Evolutionary conservation across 2,329 filamentous ascomycete genomes (phyloP).

Genomic region (Botryotinia convoluta): DNA sequence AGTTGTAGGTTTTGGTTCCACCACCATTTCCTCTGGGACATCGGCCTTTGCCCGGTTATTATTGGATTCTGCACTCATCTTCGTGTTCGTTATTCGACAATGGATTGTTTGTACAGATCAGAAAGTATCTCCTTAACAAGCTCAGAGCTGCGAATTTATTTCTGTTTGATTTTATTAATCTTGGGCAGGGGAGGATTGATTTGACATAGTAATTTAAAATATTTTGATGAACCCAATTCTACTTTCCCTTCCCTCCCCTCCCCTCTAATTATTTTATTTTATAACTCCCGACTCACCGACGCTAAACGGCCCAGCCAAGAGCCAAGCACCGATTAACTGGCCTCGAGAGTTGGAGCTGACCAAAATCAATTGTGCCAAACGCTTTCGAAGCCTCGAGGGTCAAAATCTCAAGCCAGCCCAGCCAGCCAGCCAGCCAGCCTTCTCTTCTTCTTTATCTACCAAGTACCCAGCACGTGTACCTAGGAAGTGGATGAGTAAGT

Average conservation of each 20-base stretch:
- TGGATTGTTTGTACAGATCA: background rate
- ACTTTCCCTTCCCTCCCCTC: background rate
- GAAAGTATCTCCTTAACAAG: background rate
- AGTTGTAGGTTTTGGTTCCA: background rate
- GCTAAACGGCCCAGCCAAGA: background rate
- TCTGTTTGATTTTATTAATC: background rate
- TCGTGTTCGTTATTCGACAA: background rate
- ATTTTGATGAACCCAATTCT: background rate
- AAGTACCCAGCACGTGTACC: background rate
- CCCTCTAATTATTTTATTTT: background rate
- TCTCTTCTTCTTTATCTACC: background rate
- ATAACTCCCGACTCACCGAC: background rate
- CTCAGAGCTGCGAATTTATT: background rate
- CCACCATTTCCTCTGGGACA: background rate
- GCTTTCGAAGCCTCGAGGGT: background rate
- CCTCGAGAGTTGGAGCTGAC: background rate
- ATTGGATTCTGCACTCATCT: constrained; percentile 6
- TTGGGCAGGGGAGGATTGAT: background rate
- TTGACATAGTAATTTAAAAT: background rate
- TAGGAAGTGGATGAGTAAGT: background rate
- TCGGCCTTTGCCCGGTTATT: background rate
- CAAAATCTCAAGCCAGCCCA: background rate
- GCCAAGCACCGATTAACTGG: background rate
- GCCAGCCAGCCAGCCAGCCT: background rate
- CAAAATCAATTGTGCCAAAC: background rate